Evolutionary conservation across 2,329 filamentous ascomycete species (phyloP).

Genomic region (Pyrenochaeta sp.): DNA sequence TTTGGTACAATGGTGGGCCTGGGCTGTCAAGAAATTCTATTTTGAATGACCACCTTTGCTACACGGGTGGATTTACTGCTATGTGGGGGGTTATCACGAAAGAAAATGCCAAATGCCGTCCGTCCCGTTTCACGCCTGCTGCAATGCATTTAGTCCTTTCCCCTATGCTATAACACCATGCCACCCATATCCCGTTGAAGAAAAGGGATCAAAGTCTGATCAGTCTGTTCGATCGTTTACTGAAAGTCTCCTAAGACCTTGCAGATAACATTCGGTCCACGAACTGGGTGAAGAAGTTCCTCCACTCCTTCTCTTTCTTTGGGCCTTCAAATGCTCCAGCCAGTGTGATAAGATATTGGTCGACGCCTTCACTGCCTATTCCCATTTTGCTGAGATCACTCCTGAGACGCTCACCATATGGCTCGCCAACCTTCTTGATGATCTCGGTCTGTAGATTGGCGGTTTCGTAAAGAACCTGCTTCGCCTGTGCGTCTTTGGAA

Average conservation of each 20-base stretch:
- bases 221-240: constrained; percentile 1
- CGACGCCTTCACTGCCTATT: constrained; percentile 68
- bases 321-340: constrained; percentile 42
- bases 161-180: no score
- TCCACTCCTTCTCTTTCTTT: constrained; percentile 53
- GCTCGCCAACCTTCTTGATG: constrained; percentile 85
- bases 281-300: constrained; percentile 55
- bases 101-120: constrained; percentile 20
- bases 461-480: constrained; percentile 87
- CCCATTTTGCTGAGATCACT: constrained; percentile 71
- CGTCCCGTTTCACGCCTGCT: constrained; percentile 20
- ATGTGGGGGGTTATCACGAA: constrained; percentile 27
- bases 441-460: constrained; percentile 87
- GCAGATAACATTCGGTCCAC: constrained; percentile 42
- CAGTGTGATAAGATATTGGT: constrained; percentile 66
- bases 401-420: constrained; percentile 76
- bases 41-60: constrained; percentile 5
- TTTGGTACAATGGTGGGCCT: no score
- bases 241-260: constrained; percentile 15
- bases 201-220: no score
- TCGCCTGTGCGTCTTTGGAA: constrained; percentile 85
- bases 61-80: background rate
- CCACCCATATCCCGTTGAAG: no score
- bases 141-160: constrained; percentile 28
- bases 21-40: constrained; percentile 5